Conservation (phyloP, 495 filamentous ascomycete genomes). For the Astrothelium macrocarpum region DNA sequence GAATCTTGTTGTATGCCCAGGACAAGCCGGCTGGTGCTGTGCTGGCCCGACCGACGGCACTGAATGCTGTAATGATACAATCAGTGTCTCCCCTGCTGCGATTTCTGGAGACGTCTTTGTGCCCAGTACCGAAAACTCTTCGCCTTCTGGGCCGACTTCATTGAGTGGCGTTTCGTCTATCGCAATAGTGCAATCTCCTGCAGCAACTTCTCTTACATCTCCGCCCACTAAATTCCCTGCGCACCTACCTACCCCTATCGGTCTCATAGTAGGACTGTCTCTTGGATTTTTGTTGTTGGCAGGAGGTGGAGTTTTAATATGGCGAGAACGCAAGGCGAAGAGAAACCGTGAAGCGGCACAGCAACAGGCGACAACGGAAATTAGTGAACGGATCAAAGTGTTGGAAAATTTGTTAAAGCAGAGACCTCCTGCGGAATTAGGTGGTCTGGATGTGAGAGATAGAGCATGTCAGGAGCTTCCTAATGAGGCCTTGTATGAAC, state of each 20-base stretch:
- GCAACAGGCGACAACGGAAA: neutral
- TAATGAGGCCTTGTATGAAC: neutral
- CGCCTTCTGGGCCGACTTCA: neutral
- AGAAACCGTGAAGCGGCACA: too few relatives aligned
- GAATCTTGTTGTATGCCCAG: neutral
- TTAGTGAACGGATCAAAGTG: neutral
- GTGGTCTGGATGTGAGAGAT: neutral
- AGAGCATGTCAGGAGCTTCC: neutral
- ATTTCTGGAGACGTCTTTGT: neutral
- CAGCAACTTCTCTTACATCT: neutral
- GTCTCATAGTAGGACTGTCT: neutral
- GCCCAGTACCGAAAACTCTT: neutral
- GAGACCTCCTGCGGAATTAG: neutral
- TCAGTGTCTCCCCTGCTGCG: neutral
- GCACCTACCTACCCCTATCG: neutral
- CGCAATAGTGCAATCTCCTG: neutral
- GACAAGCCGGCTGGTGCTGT: neutral
- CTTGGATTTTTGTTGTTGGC: neutral
- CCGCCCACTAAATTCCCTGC: neutral
- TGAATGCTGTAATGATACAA: constrained; percentile 4
- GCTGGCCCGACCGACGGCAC: neutral
- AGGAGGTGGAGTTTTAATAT: neutral
- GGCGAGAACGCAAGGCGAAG: constrained; percentile 1
- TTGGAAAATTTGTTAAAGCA: neutral
- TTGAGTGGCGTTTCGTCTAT: neutral